These are phyloP conservation scores for Colletotrichum somersetense DNA, from an alignment of 2,329 filamentous ascomycete species.

Conservation along the genomic window DNA sequence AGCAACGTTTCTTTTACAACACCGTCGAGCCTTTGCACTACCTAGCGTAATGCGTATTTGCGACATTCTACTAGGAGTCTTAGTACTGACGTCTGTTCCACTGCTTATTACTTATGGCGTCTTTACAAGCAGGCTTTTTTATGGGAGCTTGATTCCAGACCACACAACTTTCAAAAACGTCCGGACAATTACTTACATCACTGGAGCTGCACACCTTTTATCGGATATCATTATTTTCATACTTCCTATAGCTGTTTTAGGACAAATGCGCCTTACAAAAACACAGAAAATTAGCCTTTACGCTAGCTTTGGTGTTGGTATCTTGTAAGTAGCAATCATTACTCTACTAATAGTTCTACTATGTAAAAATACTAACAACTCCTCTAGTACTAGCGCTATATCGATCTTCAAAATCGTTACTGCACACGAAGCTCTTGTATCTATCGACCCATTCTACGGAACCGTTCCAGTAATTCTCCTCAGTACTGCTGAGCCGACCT, in stretches of 20 bases:
- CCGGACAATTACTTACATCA: background rate
- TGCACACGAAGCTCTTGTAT: accelerated
- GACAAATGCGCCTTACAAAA: conserved; percentile 19
- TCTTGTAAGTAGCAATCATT: conserved; percentile 24
- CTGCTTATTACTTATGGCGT: background rate
- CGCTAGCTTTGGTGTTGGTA: conserved; percentile 32
- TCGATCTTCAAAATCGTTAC: conserved; percentile 5
- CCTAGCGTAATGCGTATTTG: conserved; percentile 21
- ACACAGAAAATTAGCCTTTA: conserved; percentile 34
- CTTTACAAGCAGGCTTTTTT: background rate
- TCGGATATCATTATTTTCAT: conserved; percentile 41
- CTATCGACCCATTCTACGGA: background rate
- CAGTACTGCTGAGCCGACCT: conserved; percentile 14
- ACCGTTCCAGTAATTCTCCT: conserved; percentile 9
- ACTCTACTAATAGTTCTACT: background rate
- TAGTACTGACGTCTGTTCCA: background rate
- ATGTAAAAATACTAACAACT: background rate
- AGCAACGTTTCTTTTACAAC: conserved; percentile 53
- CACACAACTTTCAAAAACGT: background rate
- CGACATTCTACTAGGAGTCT: conserved; percentile 18
- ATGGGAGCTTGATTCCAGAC: background rate
- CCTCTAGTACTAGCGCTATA: conserved; percentile 18
- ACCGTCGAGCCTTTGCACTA: conserved; percentile 49
- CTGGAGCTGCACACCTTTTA: conserved; percentile 20
- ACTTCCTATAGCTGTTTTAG: conserved; percentile 32